Evolutionary conservation across 2,329 filamentous ascomycete genomes (phyloP).

Genomic region (Cucurbitaria berberidis): DNA sequence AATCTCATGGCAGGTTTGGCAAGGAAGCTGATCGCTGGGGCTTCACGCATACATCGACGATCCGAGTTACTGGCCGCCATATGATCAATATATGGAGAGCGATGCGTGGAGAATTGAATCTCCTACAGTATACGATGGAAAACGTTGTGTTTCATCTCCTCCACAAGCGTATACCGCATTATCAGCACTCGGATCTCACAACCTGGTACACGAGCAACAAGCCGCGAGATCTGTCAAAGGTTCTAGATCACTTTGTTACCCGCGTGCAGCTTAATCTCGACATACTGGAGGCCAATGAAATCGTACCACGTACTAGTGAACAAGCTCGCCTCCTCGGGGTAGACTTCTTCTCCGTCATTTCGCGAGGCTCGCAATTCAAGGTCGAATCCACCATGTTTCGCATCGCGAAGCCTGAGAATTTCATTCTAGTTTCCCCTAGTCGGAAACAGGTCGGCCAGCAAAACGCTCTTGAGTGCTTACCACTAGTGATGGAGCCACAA

Average conservation of each 20-base stretch:
- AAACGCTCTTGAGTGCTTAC: conserved; percentile 92
- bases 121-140: conserved; percentile 95
- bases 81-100: conserved; percentile 98
- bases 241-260: conserved; percentile 77
- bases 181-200: conserved; percentile 78
- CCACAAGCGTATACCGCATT: conserved; percentile 86
- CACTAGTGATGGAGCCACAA: conserved; percentile 96
- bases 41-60: conserved; percentile 90
- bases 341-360: conserved; percentile 97
- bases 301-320: conserved; percentile 88
- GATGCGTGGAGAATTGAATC: conserved; percentile 89
- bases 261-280: conserved; percentile 85
- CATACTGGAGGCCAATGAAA: conserved; percentile 87
- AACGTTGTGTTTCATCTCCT: conserved; percentile 93
- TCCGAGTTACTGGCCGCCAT: conserved; percentile 90
- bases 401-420: conserved; percentile 96
- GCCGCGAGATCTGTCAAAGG: conserved; percentile 71
- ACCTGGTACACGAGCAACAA: conserved; percentile 77
- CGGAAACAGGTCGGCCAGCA: conserved; percentile 91
- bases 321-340: conserved; percentile 91
- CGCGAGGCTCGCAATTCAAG: conserved; percentile 95
- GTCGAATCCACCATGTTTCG: conserved; percentile 99
- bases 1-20: conserved; percentile 82
- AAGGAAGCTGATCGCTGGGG: conserved; percentile 91
- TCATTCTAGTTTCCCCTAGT: conserved; percentile 86